Conservation (phyloP, 2,329 filamentous ascomycete genomes). For the Aschersonia sp. region DNA sequence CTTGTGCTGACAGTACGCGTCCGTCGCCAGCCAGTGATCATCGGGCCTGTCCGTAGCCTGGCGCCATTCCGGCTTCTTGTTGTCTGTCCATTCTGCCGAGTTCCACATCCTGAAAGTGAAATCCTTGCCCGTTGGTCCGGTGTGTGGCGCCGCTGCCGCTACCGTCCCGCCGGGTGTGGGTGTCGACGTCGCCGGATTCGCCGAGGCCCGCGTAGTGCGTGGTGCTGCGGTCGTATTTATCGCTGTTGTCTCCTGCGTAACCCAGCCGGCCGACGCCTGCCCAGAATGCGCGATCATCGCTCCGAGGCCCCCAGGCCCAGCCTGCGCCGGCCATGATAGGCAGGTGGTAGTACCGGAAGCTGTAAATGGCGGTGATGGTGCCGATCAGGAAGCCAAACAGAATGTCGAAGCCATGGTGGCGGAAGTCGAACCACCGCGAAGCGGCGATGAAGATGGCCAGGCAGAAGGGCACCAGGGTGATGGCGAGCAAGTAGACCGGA, state of each 20-base stretch:
- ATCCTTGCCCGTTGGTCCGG: conserved; percentile 1
- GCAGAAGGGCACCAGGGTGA: conserved; percentile 58
- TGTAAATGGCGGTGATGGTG: conserved; percentile 51
- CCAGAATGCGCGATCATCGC: conserved; percentile 60
- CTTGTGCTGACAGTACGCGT: background rate
- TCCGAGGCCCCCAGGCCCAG: conserved; percentile 79
- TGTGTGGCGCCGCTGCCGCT: background rate
- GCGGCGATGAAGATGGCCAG: conserved; percentile 68
- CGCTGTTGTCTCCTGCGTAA: conserved; percentile 31
- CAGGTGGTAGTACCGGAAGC: conserved; percentile 76
- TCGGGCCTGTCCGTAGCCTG: background rate
- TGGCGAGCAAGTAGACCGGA: conserved; percentile 59
- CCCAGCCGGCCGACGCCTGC: conserved; percentile 52
- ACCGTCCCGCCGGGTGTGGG: conserved; percentile 1
- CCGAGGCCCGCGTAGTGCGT: conserved; percentile 9
- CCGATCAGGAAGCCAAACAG: conserved; percentile 75
- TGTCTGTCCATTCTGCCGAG: conserved; percentile 9
- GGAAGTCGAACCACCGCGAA: conserved; percentile 76
- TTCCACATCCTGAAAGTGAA: conserved; percentile 18
- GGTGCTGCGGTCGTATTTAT: conserved; percentile 9
- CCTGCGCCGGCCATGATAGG: conserved; percentile 61
- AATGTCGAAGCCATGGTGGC: conserved; percentile 88
- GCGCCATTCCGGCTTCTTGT: background rate
- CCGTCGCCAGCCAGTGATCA: background rate
- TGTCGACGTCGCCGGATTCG: conserved; percentile 12